Evolutionary conservation across 306 rosid genomes (phyloP).

Genomic region (Cyamopsis tetragonoloba): DNA sequence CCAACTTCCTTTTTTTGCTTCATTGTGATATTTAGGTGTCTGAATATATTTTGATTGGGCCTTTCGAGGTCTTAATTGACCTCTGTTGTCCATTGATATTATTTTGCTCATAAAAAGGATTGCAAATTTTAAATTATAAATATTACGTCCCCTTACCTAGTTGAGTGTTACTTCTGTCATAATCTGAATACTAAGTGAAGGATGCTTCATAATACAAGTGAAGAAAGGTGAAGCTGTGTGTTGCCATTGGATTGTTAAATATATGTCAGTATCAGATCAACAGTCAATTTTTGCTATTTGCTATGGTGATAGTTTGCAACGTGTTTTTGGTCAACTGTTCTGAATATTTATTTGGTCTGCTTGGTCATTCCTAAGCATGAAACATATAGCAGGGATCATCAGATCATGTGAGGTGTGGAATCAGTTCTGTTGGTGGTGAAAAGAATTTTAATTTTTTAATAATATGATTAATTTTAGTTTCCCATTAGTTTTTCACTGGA

Average conservation of each 20-base stretch:
- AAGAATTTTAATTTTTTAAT: too few relatives aligned
- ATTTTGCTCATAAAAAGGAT: background rate
- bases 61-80: background rate
- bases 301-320: background rate
- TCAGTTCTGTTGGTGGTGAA: too few relatives aligned
- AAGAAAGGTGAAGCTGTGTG: background rate
- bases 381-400: too few relatives aligned
- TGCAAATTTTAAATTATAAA: background rate
- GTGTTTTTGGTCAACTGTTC: background rate
- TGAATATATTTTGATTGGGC: slow-evolving; percentile 15
- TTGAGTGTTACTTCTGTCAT: background rate
- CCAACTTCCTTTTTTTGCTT: slow-evolving; percentile 11
- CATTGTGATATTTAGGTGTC: background rate
- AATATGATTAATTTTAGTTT: too few relatives aligned
- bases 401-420: too few relatives aligned
- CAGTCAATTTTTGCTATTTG: background rate
- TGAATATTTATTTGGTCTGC: too few relatives aligned
- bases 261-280: background rate
- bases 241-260: background rate
- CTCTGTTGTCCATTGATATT: background rate
- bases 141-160: background rate
- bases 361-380: too few relatives aligned
- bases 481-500: too few relatives aligned
- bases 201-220: background rate
- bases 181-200: background rate